These are phyloP conservation scores for Medicago lupulina DNA, from an alignment of 306 rosid species.

Conservation along the genomic window DNA sequence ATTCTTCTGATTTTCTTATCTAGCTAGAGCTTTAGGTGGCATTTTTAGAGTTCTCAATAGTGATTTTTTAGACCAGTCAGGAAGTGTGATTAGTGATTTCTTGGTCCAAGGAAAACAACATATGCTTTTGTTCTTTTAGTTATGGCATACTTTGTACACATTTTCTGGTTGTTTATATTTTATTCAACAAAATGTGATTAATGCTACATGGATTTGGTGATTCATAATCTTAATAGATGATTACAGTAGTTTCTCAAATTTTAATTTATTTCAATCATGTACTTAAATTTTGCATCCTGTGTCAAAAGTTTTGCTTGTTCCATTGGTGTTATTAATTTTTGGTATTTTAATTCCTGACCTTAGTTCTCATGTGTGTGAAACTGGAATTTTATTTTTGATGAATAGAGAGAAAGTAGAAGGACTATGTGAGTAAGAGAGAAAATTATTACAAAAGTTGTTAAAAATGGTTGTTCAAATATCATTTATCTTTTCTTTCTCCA, in stretches of 20 bases:
- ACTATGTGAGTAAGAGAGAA: too few relatives aligned
- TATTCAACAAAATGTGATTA: conserved; percentile 34
- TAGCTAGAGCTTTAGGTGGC: conserved; percentile 43
- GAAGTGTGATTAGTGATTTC: conserved; percentile 31
- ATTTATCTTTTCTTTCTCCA: too few relatives aligned
- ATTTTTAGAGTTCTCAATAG: conserved; percentile 33
- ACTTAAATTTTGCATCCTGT: neutral
- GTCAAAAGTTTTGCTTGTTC: too few relatives aligned
- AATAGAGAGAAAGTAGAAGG: too few relatives aligned
- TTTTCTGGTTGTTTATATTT: conserved; percentile 34
- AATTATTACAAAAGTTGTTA: too few relatives aligned
- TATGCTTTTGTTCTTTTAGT: neutral
- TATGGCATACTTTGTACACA: conserved; percentile 27
- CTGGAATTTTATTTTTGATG: too few relatives aligned
- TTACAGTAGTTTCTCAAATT: neutral
- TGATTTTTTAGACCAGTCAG: conserved; percentile 27
- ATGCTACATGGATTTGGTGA: conserved; percentile 19
- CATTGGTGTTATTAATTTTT: neutral
- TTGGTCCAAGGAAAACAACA: neutral
- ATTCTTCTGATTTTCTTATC: conserved; percentile 43
- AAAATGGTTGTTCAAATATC: too few relatives aligned
- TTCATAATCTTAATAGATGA: conserved; percentile 16
- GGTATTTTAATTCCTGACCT: neutral
- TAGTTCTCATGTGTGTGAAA: too few relatives aligned
- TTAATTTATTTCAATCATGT: conserved; percentile 1